These are phyloP conservation scores for Giardia muris DNA, from an alignment of 208 protist genomes.

Conservation along the genomic window DNA sequence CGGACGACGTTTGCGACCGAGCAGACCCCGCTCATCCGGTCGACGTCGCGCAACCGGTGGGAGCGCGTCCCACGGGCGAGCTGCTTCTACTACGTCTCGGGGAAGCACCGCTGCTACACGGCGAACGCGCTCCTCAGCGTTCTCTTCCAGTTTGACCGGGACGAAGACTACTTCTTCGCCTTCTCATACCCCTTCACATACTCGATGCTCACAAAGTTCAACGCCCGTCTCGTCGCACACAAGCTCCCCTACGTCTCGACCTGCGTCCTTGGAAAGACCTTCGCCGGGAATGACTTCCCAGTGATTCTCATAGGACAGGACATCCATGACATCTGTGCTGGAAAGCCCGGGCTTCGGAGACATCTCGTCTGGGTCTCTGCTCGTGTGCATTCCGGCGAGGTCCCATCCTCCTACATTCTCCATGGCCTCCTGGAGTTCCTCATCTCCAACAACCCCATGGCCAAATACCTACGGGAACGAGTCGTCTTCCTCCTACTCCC, in stretches of 20 bases:
- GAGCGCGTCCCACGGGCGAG: neutral
- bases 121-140: neutral
- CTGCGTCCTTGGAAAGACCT: neutral
- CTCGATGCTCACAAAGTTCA: constrained; percentile 28
- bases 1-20: constrained; percentile 3
- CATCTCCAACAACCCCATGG: constrained; percentile 12
- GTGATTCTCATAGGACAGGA: neutral
- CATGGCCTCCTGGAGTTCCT: constrained; percentile 27
- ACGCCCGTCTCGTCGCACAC: neutral
- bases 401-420: constrained; percentile 12
- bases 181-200: constrained; percentile 24
- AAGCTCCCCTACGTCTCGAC: neutral
- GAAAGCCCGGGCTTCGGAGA: no score
- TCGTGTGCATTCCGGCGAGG: constrained; percentile 20
- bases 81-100: neutral
- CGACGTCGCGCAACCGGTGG: constrained; percentile 16
- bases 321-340: neutral
- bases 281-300: neutral
- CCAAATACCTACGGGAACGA: constrained; percentile 4
- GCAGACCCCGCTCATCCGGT: neutral
- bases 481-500: constrained; percentile 66
- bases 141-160: constrained; percentile 1
- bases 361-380: constrained; percentile 1
- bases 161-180: constrained; percentile 31
- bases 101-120: constrained; percentile 14